phyloP scores from a whole-genome alignment of 1,284 basidiomycete species.

The Malassezia obtusa region DNA sequence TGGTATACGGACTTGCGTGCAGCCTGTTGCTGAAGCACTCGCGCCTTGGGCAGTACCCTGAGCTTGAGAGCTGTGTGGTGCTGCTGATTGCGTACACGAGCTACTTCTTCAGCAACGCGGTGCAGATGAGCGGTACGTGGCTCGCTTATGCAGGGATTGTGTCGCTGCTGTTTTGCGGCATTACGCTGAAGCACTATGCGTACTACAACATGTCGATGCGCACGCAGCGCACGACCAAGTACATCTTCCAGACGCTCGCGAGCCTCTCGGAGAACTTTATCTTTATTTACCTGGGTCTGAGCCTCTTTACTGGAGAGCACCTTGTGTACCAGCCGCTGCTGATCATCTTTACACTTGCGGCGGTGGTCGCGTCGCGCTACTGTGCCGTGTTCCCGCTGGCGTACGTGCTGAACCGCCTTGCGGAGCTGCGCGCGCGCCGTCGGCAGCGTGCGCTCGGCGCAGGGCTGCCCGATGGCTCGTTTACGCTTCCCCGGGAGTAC shows the following conservation, averaged over 20 bases:
- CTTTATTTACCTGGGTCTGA: conserved; percentile 95
- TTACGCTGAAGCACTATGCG: conserved; percentile 97
- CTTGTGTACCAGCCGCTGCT: conserved; percentile 90
- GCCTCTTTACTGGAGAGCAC: conserved; percentile 80
- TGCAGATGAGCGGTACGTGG: conserved; percentile 62
- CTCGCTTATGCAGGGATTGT: conserved; percentile 62
- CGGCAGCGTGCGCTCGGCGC: conserved; percentile 22
- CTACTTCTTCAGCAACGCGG: conserved; percentile 95
- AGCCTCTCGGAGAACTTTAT: conserved; percentile 93
- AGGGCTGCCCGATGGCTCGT: conserved; percentile 14
- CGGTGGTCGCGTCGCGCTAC: conserved; percentile 88
- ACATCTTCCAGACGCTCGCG: conserved; percentile 53
- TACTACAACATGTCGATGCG: conserved; percentile 96
- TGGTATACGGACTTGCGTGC: conserved; percentile 76
- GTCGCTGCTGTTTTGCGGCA: conserved; percentile 93
- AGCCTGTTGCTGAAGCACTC: conserved; percentile 93
- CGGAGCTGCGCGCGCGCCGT: conserved; percentile 68
- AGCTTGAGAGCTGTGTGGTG: conserved; percentile 75
- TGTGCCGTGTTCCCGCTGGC: conserved; percentile 95
- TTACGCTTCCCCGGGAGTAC: conserved; percentile 34
- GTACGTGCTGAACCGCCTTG: conserved; percentile 77
- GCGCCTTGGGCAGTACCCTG: conserved; percentile 73
- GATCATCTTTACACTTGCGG: conserved; percentile 58
- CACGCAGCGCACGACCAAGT: conserved; percentile 89
- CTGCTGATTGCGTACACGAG: conserved; percentile 89